A percentile compares a stretch with the other conserved stretches of the same genome.
Evolutionary conservation across 495 filamentous ascomycete genomes (phyloP).

Genomic region (Cercophora samala): DNA sequence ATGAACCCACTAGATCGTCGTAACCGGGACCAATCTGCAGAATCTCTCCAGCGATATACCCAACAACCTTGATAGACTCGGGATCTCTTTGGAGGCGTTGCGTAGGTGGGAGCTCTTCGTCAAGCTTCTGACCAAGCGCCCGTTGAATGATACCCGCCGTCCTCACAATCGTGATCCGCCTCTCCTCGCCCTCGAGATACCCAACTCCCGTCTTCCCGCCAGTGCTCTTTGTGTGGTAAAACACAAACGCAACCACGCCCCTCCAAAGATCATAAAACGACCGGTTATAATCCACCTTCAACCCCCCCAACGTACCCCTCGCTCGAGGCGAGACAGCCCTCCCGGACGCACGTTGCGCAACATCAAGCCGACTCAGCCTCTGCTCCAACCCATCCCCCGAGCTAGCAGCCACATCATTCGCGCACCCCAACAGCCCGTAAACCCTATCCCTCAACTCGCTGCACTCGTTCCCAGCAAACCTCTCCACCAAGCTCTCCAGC

Average conservation of each 20-base stretch:
- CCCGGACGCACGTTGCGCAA: neutral
- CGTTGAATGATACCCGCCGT: slow-evolving; percentile 15
- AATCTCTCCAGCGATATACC: neutral
- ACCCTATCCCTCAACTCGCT: slow-evolving; percentile 23
- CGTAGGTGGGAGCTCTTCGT: slow-evolving; percentile 14
- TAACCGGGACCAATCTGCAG: slow-evolving; percentile 7
- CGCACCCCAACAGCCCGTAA: slow-evolving; percentile 23
- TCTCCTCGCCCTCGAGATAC: slow-evolving; percentile 7
- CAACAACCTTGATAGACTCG: neutral
- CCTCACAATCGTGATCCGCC: slow-evolving; percentile 16
- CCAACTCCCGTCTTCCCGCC: neutral
- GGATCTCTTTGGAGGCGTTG: neutral
- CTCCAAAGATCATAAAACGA: slow-evolving; percentile 27
- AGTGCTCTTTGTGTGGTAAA: slow-evolving; percentile 5
- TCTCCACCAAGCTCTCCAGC: slow-evolving; percentile 22
- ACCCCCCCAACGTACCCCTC: neutral
- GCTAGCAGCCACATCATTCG: slow-evolving; percentile 22
- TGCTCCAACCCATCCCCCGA: neutral
- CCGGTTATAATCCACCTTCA: slow-evolving; percentile 22
- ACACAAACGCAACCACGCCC: slow-evolving; percentile 15
- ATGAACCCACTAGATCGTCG: slow-evolving; percentile 17
- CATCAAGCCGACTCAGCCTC: neutral
- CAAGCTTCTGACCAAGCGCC: slow-evolving; percentile 3
- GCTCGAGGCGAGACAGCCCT: neutral
- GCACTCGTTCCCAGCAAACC: slow-evolving; percentile 18